Percentiles rank a stretch among this genome's conserved stretches.
Evolutionary conservation across 139 green algal genomes (phyloP).

Genomic region (Prasinococcaceae sp.): DNA sequence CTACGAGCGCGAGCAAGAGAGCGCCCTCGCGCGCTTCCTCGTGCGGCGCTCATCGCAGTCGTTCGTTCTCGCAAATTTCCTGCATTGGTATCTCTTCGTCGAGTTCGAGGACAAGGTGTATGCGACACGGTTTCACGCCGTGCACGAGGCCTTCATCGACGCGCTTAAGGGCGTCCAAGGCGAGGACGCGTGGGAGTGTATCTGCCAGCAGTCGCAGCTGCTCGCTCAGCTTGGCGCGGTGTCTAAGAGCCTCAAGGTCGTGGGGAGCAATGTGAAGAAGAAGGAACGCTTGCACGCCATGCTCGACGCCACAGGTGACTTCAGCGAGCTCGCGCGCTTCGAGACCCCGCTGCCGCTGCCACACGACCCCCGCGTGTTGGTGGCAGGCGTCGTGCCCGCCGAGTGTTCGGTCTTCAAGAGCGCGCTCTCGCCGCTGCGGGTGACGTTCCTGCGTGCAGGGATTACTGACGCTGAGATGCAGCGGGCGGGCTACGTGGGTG

Average conservation of each 20-base stretch:
- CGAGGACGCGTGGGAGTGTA: slow-evolving; percentile 28
- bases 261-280: slow-evolving; percentile 19
- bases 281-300: slow-evolving; percentile 17
- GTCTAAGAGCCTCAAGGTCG: slow-evolving; percentile 9
- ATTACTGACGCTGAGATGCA: slow-evolving; percentile 1
- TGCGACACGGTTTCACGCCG: slow-evolving; percentile 31
- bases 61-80: slow-evolving; percentile 51
- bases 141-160: slow-evolving; percentile 31
- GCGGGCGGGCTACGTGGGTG: neutral
- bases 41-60: no score
- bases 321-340: slow-evolving; percentile 19
- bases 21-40: slow-evolving; percentile 56
- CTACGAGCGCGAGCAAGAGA: slow-evolving; percentile 60
- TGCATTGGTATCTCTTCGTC: slow-evolving; percentile 82
- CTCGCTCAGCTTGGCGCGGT: slow-evolving; percentile 31
- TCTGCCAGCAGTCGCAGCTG: slow-evolving; percentile 57
- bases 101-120: slow-evolving; percentile 65
- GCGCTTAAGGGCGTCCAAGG: no score
- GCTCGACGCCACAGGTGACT: slow-evolving; percentile 7
- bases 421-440: slow-evolving; percentile 61
- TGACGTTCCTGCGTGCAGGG: slow-evolving; percentile 63
- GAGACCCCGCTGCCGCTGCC: slow-evolving; percentile 45
- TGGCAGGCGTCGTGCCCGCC: slow-evolving; percentile 45
- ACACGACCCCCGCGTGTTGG: slow-evolving; percentile 48
- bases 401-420: slow-evolving; percentile 85